These are phyloP conservation scores for Plasmopara muralis DNA, from an alignment of 352 stramenopile genomes.

Conservation along the genomic window DNA sequence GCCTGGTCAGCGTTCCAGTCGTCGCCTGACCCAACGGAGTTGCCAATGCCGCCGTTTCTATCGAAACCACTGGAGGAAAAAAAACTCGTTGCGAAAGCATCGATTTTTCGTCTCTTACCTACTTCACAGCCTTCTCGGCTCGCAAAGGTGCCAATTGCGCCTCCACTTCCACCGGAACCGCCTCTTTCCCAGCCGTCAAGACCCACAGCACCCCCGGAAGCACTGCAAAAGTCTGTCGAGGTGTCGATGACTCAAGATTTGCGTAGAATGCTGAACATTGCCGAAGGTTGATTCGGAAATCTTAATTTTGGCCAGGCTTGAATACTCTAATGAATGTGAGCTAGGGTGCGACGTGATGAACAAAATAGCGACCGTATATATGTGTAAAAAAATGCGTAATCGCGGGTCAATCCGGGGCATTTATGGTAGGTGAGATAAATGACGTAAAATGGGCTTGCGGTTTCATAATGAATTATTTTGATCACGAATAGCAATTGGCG, in stretches of 20 bases:
- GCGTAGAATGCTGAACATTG: slow-evolving; percentile 76
- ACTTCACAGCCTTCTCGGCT: slow-evolving; percentile 18
- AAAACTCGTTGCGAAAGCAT: slow-evolving; percentile 2
- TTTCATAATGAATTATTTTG: too few species aligned
- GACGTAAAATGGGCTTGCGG: too few species aligned
- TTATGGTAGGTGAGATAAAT: too few species aligned
- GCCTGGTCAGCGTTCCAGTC: slow-evolving; percentile 82
- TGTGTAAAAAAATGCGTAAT: too few species aligned
- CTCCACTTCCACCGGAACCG: slow-evolving; percentile 19
- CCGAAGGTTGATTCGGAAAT: slow-evolving; percentile 24
- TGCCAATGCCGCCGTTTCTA: slow-evolving; percentile 73
- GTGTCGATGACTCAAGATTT: slow-evolving; percentile 76
- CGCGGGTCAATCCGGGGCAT: too few species aligned
- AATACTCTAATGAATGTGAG: too few species aligned
- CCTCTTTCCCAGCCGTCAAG: slow-evolving; percentile 18
- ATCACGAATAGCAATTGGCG: too few species aligned
- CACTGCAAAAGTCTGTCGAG: slow-evolving; percentile 43
- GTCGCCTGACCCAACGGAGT: slow-evolving; percentile 60
- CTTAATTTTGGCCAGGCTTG: neutral
- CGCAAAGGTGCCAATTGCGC: slow-evolving; percentile 6
- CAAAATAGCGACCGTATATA: too few species aligned
- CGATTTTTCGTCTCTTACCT: slow-evolving; percentile 16
- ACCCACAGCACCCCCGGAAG: slow-evolving; percentile 29
- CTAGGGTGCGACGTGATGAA: too few species aligned
- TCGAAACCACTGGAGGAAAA: slow-evolving; percentile 10